Base-by-base conservation (phyloP, 164 flowering plant species). In the Cinnamomum micranthum region DNA sequence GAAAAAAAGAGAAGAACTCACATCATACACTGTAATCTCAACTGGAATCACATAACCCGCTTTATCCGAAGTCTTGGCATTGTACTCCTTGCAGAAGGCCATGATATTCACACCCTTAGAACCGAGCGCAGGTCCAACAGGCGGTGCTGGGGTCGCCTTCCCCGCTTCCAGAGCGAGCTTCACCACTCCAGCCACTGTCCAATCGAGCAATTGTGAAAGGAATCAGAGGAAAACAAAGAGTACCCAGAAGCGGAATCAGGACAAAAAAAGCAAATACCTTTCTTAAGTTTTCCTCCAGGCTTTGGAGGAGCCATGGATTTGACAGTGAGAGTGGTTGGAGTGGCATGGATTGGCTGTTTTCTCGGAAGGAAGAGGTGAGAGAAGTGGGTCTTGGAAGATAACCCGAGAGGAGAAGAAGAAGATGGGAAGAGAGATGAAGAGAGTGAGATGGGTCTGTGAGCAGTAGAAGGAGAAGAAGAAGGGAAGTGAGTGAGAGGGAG, bases 71-170 rank as follows among this genome's bases (percentile, higher is more conserved):
- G 99, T 95, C 74, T 86, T 89, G 31, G 99, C 98, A 84, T 95
- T 95, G 83, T 95, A 95, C 81, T 95, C 99, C 88, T 95, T 95
- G 75, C 98, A 95, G 75, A 95, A 95, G 13, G 97, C 95, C 95
- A 92, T 92, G 22, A 95, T 95, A 72, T 95, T 95, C 11, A 95
- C 99, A 73, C 99, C 99, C 87, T 95, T 95, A 0, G 99, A 88
- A 85, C 99, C 99, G 25, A 95, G 91, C 0, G 99, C 99, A 0
- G 99, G 99, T 2, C 99, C 99, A 1, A 95, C 99, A 1, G 98
- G 99, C 12, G 99, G 99, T 6, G 98, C 97, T 0, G 99, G 98
- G 0, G 99, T 95, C 0, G 98, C 99, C 87, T 94, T 95, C 70
- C 99, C 99, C 0, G 99, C 99, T 79, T 95, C 99, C 63, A 95